Base-by-base conservation (phyloP, 2,329 filamentous ascomycete species). In the Alternaria solani region DNA sequence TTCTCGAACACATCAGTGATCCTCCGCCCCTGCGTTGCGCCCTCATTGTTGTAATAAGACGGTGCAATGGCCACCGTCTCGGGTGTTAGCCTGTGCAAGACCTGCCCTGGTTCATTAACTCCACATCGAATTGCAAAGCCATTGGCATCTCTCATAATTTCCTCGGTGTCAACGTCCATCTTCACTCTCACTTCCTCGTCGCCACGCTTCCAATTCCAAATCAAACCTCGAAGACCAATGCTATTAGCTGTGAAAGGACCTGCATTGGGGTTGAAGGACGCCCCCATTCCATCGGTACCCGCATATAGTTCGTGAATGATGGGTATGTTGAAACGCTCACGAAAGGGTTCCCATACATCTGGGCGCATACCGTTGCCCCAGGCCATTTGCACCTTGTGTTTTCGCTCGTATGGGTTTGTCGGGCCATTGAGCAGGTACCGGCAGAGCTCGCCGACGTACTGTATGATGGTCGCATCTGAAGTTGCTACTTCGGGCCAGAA, bases 331-430 rank as follows among this genome's bases (percentile, higher is more conserved):
- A 80, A 81, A 2, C 79, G 70, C 51, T 79, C 64, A 18, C 77
- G 71, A 57, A 81, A 81, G 0, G 66, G 69, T 55, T 78, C 76
- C 77, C 79, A 81, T 0, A 81, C 77, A 59, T 81, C 79, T 12
- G 77, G 76, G 12, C 79, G 62, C 75, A 81, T 78, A n/a, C 79
- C 79, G 51, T 81, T 81, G 12, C 78, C 78, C 74, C 74, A 79
- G 4, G 75, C 77, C 58, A 76, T 59, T 20, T 72, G 47, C 2
- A 77, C 75, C 18, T 71, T 75, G 56, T 79, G 74, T 12, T 65
- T 65, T 11, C 68, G 65, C 55, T 79, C 77, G 38, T 68, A 70
- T 11, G 68, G 62, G 44, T 74, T 75, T n/a, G 63, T 55, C 2
- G 77, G 74, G 1, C 70, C 71, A 32, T 77, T 78, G 7, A 78